Evolutionary conservation across 306 rosid genomes (phyloP), one percentile per base, ranked within the genome.

Genomic region (Canavalia gladiata): DNA sequence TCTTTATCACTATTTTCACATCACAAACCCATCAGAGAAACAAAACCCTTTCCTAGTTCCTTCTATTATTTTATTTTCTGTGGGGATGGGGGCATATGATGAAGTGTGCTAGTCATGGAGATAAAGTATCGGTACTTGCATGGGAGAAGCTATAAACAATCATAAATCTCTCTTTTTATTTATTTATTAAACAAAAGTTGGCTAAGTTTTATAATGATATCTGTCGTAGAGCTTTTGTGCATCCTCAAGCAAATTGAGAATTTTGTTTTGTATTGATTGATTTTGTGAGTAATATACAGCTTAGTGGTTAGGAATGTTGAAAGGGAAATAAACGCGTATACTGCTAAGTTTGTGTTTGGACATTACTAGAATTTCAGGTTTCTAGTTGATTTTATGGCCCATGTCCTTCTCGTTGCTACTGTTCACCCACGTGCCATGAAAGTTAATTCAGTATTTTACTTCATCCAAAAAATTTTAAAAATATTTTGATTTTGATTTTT

Each of bases 391-490:
- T 52, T 37, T 37, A 37, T 54, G 81, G 75, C 45, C 79, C 75
- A 86, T 82, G 72, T 66, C 37, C 64, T 68, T 59, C 57, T 54
- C 25, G 29, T 29, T 0, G 18, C 30, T 3, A 70, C 80, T 79
- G 68, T 70, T 68, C 81, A 51, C 64, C 80, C 87, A 83, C 81
- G 52, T 80, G 87, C 69, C 64, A 33, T n/a, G 34, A 75, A 52
- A 70, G 7, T 70, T 49, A 41, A 30, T 41, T 59, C 45, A 65
- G 65, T 66, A 55, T 67, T 31, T 65, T 58, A 3, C 9, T 37
- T 37, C 2, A 37, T 2, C 41, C 41, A 37, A 37, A 37, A 37
- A 35, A 35, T 1, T 37, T 2, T 2, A 0, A 37, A 2, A 37
- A 37, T 2, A 37, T 37, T 37, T 2, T 37, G 41, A 37, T 37